phyloP scores from a whole-genome alignment of 1,139 yeast species.

The Hyphopichia fennica region DNA sequence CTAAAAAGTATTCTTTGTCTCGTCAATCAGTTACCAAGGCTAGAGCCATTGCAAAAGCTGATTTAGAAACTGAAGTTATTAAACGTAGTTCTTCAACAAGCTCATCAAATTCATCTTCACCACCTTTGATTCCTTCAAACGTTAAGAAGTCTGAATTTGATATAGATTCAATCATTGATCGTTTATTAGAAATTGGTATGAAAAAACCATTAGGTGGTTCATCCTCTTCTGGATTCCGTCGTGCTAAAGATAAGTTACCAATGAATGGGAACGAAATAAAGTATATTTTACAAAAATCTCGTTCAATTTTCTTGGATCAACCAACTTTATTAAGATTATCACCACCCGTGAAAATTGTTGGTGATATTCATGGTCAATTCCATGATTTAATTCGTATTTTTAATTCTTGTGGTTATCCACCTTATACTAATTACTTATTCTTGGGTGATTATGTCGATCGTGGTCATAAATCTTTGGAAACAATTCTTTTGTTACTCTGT shows the following conservation, averaged over 20 bases:
- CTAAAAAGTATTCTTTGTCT: neutral
- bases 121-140: conserved; percentile 21
- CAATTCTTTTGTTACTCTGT: conserved; percentile 68
- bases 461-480: conserved; percentile 81
- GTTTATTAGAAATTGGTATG: conserved; percentile 48
- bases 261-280: conserved; percentile 58
- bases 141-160: conserved; percentile 31
- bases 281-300: conserved; percentile 62
- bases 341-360: conserved; percentile 85
- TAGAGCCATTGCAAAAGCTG: conserved; percentile 2
- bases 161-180: conserved; percentile 56
- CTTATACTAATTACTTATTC: conserved; percentile 73
- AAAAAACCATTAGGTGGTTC: conserved; percentile 18
- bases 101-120: conserved; percentile 25
- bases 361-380: conserved; percentile 86
- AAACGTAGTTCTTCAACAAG: conserved; percentile 8
- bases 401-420: conserved; percentile 79
- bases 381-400: conserved; percentile 72
- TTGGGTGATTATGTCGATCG: conserved; percentile 87
- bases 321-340: conserved; percentile 75
- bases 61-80: neutral
- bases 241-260: conserved; percentile 42
- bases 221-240: conserved; percentile 20
- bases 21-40: neutral
- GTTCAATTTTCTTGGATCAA: conserved; percentile 71